Evolutionary conservation across 768 basidiomycete genomes (phyloP), one percentile per base, ranked within the genome.

Genomic region (Tulasnella sp.): DNA sequence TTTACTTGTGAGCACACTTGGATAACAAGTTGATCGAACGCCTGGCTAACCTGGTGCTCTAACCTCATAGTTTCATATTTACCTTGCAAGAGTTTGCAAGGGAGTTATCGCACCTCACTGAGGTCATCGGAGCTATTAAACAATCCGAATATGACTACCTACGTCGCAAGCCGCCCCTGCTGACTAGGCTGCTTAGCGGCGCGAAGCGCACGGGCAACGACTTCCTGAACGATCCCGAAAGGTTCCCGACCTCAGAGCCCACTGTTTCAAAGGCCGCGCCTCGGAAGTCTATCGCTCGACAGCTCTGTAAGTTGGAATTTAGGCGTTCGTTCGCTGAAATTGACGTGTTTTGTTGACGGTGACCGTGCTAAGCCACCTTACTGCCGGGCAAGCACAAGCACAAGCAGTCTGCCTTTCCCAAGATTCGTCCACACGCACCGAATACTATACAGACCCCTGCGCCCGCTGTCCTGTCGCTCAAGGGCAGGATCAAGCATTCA

Each of bases 31-130:
- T 37, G 12, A 24, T 18, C 73, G 37, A 8, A 24, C 31, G 5
- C 8, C 60, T 64, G 60, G 9, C 16, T 64, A 41, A 54, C 9
- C 24, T 72, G 77, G 22, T 28, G 31, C 64, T 37, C 7, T 5
- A 12, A 40, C 72, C 44, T 31, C 50, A 31, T 82, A 98, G 96
- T 87, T 98, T 97, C 86, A 93, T 98, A 82, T 99, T 98, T 86
- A 97, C 96, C 0, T 85, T 98, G 69, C 96, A 99, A 86, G 98
- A 99, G 84, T 98, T 98, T 84, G 90, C 95, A 11, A 88, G 90
- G 80, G 97, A 99, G 85, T 86, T 97, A 76, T 88, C 93, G 44
- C 91, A 91, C 28, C 90, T 99, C 16, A 89, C 95, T 0, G 94
- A 96, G 84, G 92, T 94, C 11, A 94, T 98, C 89, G 89, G 91